Base-by-base conservation (phyloP, 139 green algal species). In the Edaphochlamys debaryana region DNA sequence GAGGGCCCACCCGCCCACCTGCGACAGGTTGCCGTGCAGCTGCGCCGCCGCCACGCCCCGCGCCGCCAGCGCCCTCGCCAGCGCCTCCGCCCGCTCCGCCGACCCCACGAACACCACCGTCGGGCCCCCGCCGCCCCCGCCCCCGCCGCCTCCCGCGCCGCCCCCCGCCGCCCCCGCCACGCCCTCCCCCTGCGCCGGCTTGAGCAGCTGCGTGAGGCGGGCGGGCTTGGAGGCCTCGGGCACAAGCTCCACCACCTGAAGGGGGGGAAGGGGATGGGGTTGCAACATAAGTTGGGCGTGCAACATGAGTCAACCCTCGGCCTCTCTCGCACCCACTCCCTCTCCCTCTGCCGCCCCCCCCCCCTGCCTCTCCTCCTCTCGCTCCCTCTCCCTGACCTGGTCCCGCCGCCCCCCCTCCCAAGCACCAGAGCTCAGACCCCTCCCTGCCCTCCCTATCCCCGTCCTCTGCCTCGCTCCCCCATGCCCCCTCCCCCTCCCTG, bases 1-100 rank as follows among this genome's bases (percentile, higher is more conserved):
- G n/a, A n/a, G n/a, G n/a, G n/a, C n/a, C 37, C 60, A 37, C 17
- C 40, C 32, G 32, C 34, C 48, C 67, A 70, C 79, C 79, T 85
- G 79, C 29, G 38, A 48, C 19, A 96, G 96, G 86, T 97, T 96
- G 15, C 94, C 92, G 86, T 96, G 94, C 86, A 96, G 92, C 71
- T 92, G 91, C 17, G 94, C 86, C n/a, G 93, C 92, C 30, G 91
- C 86, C 72, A 94, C 90, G 30, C 92, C 90, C 41, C 95, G 93
- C 9, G 63, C 66, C 17, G 82, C 81, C 48, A 92, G 72, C 40
- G 69, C 38, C 69, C 50, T 37, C 19, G 42, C 72, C 7, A 81
- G 52, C 30, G 79, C 77, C 37, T 87, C 82, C 11, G 82, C 82
- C 13, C 60, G 66, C 7, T 23, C 30, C 27, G 80, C 69, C 7